phyloP scores from a whole-genome alignment of 768 basidiomycete species.

The Russula dissimulans region DNA sequence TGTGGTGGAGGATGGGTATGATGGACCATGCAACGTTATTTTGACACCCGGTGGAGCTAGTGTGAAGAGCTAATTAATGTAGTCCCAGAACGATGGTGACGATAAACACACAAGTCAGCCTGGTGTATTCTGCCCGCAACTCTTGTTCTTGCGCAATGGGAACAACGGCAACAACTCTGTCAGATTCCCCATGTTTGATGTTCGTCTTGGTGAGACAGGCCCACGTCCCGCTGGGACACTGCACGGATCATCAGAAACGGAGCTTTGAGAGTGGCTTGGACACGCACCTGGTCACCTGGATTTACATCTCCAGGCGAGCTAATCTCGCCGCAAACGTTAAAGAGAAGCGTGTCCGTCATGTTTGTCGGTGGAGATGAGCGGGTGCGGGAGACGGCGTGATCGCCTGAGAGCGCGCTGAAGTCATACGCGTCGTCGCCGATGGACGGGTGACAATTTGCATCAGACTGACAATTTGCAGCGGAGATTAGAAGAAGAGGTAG shows the following conservation, averaged over 20 bases:
- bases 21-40: slow-evolving; percentile 46
- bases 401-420: slow-evolving; percentile 45
- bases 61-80: background rate
- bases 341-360: slow-evolving; percentile 48
- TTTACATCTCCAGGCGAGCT: slow-evolving; percentile 35
- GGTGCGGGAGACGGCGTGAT: slow-evolving; percentile 41
- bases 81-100: slow-evolving; percentile 1
- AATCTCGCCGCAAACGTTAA: slow-evolving; percentile 62
- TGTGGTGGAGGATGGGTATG: slow-evolving; percentile 47
- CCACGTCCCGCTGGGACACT: slow-evolving; percentile 64
- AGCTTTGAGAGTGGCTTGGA: background rate
- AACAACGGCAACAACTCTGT: slow-evolving; percentile 66
- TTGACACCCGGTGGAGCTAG: slow-evolving; percentile 47
- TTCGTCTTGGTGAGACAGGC: slow-evolving; percentile 69
- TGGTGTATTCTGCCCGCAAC: slow-evolving; percentile 24
- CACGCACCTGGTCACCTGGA: slow-evolving; percentile 59
- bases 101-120: slow-evolving; percentile 32
- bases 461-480: slow-evolving; percentile 10
- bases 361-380: slow-evolving; percentile 56
- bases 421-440: slow-evolving; percentile 45
- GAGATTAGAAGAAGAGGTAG: background rate
- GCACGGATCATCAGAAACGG: background rate
- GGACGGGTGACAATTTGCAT: slow-evolving; percentile 39
- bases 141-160: slow-evolving; percentile 45
- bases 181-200: slow-evolving; percentile 40